phyloP scores from a whole-genome alignment of 2,329 filamentous ascomycete genomes.

The Colletotrichum spaethianum region DNA sequence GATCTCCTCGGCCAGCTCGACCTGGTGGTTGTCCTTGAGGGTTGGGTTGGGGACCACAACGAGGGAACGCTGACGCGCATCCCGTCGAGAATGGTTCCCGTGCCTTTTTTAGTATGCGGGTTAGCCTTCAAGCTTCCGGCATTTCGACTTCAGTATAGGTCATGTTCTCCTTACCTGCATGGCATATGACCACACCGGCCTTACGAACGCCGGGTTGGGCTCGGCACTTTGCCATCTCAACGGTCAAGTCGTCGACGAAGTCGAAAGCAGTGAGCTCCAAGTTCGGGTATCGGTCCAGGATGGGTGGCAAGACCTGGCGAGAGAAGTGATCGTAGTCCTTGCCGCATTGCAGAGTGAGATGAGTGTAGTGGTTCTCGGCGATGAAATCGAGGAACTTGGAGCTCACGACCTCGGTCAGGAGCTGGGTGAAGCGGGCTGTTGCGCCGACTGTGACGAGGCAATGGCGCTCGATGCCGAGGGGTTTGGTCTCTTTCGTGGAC shows the following conservation, averaged over 20 bases:
- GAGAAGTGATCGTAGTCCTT: slow-evolving; percentile 72
- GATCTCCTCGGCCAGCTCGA: slow-evolving; percentile 85
- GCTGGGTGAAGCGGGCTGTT: slow-evolving; percentile 83
- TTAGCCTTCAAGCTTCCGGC: neutral
- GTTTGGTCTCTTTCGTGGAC: neutral
- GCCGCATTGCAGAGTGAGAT: slow-evolving; percentile 87
- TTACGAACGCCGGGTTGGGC: slow-evolving; percentile 59
- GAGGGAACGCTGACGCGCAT: slow-evolving; percentile 80
- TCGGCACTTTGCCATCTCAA: slow-evolving; percentile 71
- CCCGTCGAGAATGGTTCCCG: slow-evolving; percentile 89
- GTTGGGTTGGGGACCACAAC: slow-evolving; percentile 89
- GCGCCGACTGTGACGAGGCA: slow-evolving; percentile 95
- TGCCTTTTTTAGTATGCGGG: slow-evolving; percentile 70
- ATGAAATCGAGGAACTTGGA: slow-evolving; percentile 75
- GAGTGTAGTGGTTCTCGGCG: slow-evolving; percentile 72
- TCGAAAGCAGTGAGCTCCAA: slow-evolving; percentile 74
- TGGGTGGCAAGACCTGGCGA: slow-evolving; percentile 43
- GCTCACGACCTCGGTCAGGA: slow-evolving; percentile 77
- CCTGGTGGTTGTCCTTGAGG: slow-evolving; percentile 91
- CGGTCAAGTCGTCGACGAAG: slow-evolving; percentile 74
- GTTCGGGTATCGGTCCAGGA: slow-evolving; percentile 48
- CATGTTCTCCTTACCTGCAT: slow-evolving; percentile 77
- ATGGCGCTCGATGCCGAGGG: slow-evolving; percentile 47
- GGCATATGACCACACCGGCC: slow-evolving; percentile 85
- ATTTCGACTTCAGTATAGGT: neutral